These are phyloP conservation scores for Boletus subcaerulescens DNA, from an alignment of 768 basidiomycete genomes.

Conservation along the genomic window DNA sequence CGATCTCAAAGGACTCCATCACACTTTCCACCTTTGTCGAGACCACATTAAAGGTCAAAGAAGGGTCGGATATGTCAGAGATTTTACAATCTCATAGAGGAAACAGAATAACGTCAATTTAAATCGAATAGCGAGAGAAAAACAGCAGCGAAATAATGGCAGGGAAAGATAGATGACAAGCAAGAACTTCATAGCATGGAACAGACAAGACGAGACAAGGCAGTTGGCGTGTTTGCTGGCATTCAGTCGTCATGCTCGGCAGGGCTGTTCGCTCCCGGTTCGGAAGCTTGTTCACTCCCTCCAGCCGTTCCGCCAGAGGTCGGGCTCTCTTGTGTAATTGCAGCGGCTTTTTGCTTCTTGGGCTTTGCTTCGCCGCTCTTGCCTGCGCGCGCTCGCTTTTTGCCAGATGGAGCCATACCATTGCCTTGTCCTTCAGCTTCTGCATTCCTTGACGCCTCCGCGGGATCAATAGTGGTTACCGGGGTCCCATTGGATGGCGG, in stretches of 20 bases:
- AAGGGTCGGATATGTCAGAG: conserved; percentile 20
- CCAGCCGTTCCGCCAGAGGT: conserved; percentile 24
- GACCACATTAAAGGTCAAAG: conserved; percentile 34
- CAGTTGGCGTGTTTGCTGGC: not conserved
- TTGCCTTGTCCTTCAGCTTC: conserved; percentile 17
- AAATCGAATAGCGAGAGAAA: conserved; percentile 9
- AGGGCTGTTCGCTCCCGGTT: conserved; percentile 24
- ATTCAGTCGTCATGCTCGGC: conserved; percentile 24
- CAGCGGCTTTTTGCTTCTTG: conserved; percentile 32
- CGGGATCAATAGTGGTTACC: conserved; percentile 26
- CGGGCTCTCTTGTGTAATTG: conserved; percentile 13
- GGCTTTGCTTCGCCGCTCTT: conserved; percentile 30
- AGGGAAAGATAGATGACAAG: conserved; percentile 7
- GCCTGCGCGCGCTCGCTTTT: conserved; percentile 29
- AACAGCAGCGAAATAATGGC: not conserved
- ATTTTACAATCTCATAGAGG: conserved; percentile 18
- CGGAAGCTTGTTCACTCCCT: conserved; percentile 28
- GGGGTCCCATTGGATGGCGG: conserved; percentile 28
- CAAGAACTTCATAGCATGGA: conserved; percentile 12
- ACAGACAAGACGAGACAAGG: not conserved
- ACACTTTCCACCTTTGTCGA: conserved; percentile 10
- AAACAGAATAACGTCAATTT: conserved; percentile 28
- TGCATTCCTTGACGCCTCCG: conserved; percentile 24
- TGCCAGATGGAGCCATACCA: conserved; percentile 17
- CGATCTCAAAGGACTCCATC: conserved; percentile 21